phyloP scores from a whole-genome alignment of 1,284 basidiomycete species.

The Caloboletus inedulis region DNA sequence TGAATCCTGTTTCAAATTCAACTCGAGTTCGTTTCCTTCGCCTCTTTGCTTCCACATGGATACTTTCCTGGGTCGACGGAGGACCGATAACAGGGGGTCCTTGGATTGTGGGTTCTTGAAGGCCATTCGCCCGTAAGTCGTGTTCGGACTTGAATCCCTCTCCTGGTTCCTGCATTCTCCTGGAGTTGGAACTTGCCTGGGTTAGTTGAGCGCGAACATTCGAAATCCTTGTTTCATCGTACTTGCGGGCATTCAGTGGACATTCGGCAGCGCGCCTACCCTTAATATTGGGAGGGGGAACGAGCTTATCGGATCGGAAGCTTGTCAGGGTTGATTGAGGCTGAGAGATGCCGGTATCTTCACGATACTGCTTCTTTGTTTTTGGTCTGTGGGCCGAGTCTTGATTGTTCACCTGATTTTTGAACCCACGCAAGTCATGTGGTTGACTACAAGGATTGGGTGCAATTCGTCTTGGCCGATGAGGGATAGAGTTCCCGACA shows the following conservation, averaged over 20 bases:
- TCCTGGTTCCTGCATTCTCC: neutral
- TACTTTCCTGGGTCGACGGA: neutral
- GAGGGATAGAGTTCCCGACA: neutral
- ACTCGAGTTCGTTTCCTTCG: constrained; percentile 23
- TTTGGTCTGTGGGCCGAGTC: neutral
- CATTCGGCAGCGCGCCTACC: neutral
- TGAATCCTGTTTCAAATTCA: constrained; percentile 16
- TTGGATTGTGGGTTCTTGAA: neutral
- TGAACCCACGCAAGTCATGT: neutral
- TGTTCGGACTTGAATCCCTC: neutral
- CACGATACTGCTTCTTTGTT: neutral
- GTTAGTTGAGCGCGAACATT: neutral
- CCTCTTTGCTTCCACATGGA: neutral
- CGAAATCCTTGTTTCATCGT: neutral
- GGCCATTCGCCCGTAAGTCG: neutral
- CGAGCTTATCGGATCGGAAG: neutral
- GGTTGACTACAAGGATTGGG: constrained; percentile 1
- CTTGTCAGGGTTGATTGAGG: neutral
- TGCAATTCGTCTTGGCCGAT: constrained; percentile 14
- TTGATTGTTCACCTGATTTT: neutral
- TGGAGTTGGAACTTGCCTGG: neutral
- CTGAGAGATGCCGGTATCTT: neutral
- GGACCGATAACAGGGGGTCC: neutral
- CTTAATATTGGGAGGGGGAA: neutral
- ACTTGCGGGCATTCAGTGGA: neutral